Evolutionary conservation across 805 yeast genomes (phyloP).

Genomic region (Candida sithepensis): DNA sequence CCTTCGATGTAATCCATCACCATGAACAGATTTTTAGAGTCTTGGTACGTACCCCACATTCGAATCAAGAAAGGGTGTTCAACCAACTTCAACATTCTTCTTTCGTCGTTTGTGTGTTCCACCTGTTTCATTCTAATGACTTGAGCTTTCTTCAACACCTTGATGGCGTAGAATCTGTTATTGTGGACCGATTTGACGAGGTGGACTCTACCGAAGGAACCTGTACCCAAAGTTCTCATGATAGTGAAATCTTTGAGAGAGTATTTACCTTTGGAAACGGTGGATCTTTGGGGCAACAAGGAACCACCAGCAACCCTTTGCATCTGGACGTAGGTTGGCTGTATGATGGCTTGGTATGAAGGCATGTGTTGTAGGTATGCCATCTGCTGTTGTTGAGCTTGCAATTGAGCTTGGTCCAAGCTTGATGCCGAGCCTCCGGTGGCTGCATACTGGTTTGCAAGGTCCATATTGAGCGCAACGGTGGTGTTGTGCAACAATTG

Average conservation of each 20-base stretch:
- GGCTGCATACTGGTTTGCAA: conserved; percentile 6
- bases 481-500: conserved; percentile 22
- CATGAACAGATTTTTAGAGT: conserved; percentile 53
- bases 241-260: conserved; percentile 54
- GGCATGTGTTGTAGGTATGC: conserved; percentile 31
- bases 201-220: conserved; percentile 60
- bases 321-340: conserved; percentile 28
- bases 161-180: conserved; percentile 58
- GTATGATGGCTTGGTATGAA: conserved; percentile 34
- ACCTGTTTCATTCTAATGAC: conserved; percentile 61
- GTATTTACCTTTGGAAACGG: conserved; percentile 54
- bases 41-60: conserved; percentile 70
- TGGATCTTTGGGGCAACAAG: conserved; percentile 29
- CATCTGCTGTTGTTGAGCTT: conserved; percentile 29
- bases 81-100: conserved; percentile 54
- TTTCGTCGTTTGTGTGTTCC: conserved; percentile 61
- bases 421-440: not conserved
- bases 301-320: conserved; percentile 28
- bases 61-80: conserved; percentile 59
- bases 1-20: conserved; percentile 66
- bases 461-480: conserved; percentile 11
- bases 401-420: conserved; percentile 14
- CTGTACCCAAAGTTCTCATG: conserved; percentile 56
- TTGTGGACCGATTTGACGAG: conserved; percentile 55
- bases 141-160: conserved; percentile 52